phyloP scores from a whole-genome alignment of 345 rosid genomes.

The Salix viminalis region DNA sequence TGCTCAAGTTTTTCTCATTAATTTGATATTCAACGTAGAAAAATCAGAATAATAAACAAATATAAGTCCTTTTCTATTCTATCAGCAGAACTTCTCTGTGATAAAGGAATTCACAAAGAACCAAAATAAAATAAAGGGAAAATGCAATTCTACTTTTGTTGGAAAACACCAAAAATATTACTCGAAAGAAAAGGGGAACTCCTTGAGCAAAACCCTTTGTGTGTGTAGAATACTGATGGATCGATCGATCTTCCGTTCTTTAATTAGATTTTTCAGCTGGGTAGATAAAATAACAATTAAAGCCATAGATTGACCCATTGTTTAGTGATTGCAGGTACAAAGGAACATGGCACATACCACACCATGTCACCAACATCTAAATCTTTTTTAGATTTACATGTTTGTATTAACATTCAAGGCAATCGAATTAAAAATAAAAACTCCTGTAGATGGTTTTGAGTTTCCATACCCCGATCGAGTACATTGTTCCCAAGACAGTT shows the following conservation, averaged over 20 bases:
- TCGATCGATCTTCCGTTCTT: not conserved
- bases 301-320: not conserved
- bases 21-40: not conserved
- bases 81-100: constrained; percentile 4
- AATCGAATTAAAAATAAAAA: not conserved
- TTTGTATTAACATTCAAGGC: not conserved
- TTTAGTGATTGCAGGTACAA: not conserved
- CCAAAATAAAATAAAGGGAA: not conserved
- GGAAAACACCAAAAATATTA: not conserved
- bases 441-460: constrained; percentile 27
- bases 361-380: constrained; percentile 5
- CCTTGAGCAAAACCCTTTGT: too few relatives aligned
- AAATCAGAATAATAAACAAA: not conserved
- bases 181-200: not conserved
- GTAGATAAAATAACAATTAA: not conserved
- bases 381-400: constrained; percentile 15
- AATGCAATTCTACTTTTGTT: not conserved
- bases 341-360: not conserved
- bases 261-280: not conserved
- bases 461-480: constrained; percentile 16
- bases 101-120: not conserved
- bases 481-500: constrained; percentile 12
- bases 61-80: not conserved
- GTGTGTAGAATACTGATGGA: not conserved
- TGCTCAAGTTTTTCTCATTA: not conserved